Evolutionary conservation across 495 filamentous ascomycete species (phyloP).

Genomic region (Lophiostoma macrostomum): DNA sequence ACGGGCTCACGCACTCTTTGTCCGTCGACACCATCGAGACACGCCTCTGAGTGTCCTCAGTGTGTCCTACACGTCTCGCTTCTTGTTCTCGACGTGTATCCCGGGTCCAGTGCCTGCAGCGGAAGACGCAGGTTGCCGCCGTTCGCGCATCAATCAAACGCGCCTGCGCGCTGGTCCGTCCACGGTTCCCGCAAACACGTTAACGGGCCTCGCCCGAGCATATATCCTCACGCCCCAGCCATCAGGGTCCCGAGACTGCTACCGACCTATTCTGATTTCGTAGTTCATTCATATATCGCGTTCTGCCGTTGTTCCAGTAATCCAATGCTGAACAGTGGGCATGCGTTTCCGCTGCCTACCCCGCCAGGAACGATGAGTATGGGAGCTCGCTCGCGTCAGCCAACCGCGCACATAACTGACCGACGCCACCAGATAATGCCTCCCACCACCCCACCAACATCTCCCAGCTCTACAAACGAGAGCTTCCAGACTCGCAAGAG

Average conservation of each 20-base stretch:
- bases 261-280: no score
- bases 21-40: no score
- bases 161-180: background rate
- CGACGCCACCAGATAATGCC: slow-evolving; percentile 3
- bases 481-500: slow-evolving; percentile 32
- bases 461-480: slow-evolving; percentile 17
- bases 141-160: no score
- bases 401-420: background rate
- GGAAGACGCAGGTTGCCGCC: no score
- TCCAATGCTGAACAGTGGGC: slow-evolving; percentile 18
- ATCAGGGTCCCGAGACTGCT: background rate
- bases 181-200: slow-evolving; percentile 8
- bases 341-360: slow-evolving; percentile 10
- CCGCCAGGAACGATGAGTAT: slow-evolving; percentile 3
- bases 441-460: slow-evolving; percentile 9
- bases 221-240: background rate
- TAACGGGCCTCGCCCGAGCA: background rate
- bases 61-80: no score
- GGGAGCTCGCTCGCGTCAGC: slow-evolving; percentile 1
- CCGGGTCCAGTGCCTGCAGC: no score
- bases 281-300: background rate
- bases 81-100: no score
- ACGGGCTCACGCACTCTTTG: no score
- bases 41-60: no score
- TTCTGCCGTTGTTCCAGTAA: background rate